These are phyloP conservation scores for Voacanga thouarsii DNA, from an alignment of 257 asterid genomes.

Conservation along the genomic window DNA sequence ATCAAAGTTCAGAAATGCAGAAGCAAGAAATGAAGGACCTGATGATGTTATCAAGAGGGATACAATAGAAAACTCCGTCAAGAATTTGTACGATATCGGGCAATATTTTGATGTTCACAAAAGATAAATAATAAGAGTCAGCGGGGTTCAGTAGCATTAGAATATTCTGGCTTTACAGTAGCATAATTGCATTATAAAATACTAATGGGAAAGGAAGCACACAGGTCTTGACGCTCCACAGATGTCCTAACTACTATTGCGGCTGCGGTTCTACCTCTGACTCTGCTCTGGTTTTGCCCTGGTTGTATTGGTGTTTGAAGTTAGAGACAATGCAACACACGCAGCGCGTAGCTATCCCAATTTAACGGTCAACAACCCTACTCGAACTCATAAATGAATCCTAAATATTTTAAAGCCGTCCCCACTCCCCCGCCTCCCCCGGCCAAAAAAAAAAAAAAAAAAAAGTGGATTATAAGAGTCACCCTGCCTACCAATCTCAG, in stretches of 20 bases:
- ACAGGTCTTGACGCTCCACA: neutral
- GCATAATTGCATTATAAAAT: conserved; percentile 5
- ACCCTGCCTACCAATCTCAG: too few species aligned
- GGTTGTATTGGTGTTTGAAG: conserved; percentile 29
- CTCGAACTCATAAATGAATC: neutral
- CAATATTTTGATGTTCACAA: conserved; percentile 21
- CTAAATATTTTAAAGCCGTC: too few species aligned
- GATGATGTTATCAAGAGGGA: neutral
- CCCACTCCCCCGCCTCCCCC: too few species aligned
- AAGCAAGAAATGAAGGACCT: neutral
- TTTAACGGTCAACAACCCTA: conserved; percentile 42
- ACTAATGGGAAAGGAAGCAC: neutral
- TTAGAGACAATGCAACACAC: conserved; percentile 34
- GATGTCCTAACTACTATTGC: neutral
- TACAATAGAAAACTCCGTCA: conserved; percentile 43
- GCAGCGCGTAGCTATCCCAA: conserved; percentile 28
- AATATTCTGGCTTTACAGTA: conserved; percentile 1
- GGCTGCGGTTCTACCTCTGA: conserved; percentile 22
- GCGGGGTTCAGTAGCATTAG: neutral
- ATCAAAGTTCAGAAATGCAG: conserved; percentile 13
- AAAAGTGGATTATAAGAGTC: too few species aligned
- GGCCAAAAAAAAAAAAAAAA: too few species aligned
- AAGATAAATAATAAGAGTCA: conserved; percentile 18
- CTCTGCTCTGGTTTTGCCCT: too few species aligned
- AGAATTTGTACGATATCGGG: conserved; percentile 14